These are phyloP conservation scores for Dendrothele bispora DNA, from an alignment of 768 basidiomycete genomes.

Conservation along the genomic window DNA sequence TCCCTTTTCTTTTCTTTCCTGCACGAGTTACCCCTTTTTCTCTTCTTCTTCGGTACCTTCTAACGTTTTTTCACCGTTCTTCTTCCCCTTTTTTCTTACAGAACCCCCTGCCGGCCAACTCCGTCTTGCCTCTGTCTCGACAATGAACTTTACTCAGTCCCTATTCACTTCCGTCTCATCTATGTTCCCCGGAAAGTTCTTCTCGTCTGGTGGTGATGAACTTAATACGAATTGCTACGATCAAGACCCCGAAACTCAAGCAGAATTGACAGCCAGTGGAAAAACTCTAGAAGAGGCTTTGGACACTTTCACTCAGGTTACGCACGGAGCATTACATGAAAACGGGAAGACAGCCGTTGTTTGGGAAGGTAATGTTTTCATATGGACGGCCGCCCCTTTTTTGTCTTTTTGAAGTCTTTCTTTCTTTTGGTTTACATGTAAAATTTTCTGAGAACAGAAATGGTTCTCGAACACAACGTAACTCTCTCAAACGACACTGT, in stretches of 20 bases:
- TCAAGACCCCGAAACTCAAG: constrained; percentile 59
- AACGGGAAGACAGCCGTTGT: constrained; percentile 77
- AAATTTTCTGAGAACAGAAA: constrained; percentile 32
- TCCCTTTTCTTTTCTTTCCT: too few relatives aligned
- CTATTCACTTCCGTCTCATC: constrained; percentile 55
- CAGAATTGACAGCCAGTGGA: constrained; percentile 46
- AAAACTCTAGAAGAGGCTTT: constrained; percentile 66
- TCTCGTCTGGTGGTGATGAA: constrained; percentile 85
- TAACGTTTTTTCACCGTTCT: too few relatives aligned
- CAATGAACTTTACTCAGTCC: constrained; percentile 55
- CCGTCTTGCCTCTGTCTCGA: constrained; percentile 62
- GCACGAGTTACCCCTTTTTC: too few relatives aligned
- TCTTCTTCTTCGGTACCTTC: too few relatives aligned
- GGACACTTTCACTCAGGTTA: constrained; percentile 56
- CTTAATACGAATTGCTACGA: constrained; percentile 67
- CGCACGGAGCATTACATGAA: constrained; percentile 53
- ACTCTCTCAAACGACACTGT: constrained; percentile 41
- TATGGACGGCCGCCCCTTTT: too few relatives aligned
- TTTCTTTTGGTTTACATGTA: neutral
- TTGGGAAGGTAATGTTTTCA: constrained; percentile 79
- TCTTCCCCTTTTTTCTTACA: constrained; percentile 45
- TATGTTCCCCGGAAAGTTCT: constrained; percentile 56
- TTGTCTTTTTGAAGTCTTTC: constrained; percentile 7
- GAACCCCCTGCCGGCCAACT: constrained; percentile 87
- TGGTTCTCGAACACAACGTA: constrained; percentile 41